These are phyloP conservation scores for Aspergillus tanneri DNA, from an alignment of 2,329 filamentous ascomycete species.

Conservation along the genomic window DNA sequence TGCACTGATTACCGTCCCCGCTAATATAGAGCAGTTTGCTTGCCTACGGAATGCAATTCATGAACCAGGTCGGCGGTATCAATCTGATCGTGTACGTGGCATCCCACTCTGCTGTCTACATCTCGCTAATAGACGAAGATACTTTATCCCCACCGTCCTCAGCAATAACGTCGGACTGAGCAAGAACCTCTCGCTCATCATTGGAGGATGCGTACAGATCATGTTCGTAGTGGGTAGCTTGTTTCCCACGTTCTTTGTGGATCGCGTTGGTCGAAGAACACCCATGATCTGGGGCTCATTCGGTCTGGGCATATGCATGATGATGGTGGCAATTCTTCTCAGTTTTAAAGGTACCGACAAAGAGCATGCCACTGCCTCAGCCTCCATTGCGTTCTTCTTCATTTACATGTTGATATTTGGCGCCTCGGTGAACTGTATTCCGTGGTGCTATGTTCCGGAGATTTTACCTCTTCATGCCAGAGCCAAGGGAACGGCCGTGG, in stretches of 20 bases:
- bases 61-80: slow-evolving; percentile 53
- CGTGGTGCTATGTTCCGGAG: slow-evolving; percentile 53
- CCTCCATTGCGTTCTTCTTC: slow-evolving; percentile 53
- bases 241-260: slow-evolving; percentile 48
- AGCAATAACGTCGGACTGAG: slow-evolving; percentile 25
- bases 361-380: slow-evolving; percentile 39
- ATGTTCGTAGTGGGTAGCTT: slow-evolving; percentile 39
- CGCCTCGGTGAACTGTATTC: slow-evolving; percentile 48
- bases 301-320: slow-evolving; percentile 41
- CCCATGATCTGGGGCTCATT: slow-evolving; percentile 38
- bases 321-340: slow-evolving; percentile 36
- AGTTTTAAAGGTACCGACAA: slow-evolving; percentile 44
- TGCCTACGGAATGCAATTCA: slow-evolving; percentile 49
- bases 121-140: slow-evolving; percentile 2
- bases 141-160: slow-evolving; percentile 24
- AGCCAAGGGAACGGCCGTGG: slow-evolving; percentile 48
- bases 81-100: slow-evolving; percentile 43
- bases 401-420: slow-evolving; percentile 46
- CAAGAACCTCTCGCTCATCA: slow-evolving; percentile 23
- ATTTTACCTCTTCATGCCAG: slow-evolving; percentile 52
- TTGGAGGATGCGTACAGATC: slow-evolving; percentile 29
- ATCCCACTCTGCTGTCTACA: too few species aligned
- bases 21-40: slow-evolving; percentile 35
- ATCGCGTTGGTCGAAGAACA: slow-evolving; percentile 39
- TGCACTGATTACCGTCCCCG: background rate